phyloP scores from a whole-genome alignment of 2,329 filamentous ascomycete genomes.

The Penicillium sp. region DNA sequence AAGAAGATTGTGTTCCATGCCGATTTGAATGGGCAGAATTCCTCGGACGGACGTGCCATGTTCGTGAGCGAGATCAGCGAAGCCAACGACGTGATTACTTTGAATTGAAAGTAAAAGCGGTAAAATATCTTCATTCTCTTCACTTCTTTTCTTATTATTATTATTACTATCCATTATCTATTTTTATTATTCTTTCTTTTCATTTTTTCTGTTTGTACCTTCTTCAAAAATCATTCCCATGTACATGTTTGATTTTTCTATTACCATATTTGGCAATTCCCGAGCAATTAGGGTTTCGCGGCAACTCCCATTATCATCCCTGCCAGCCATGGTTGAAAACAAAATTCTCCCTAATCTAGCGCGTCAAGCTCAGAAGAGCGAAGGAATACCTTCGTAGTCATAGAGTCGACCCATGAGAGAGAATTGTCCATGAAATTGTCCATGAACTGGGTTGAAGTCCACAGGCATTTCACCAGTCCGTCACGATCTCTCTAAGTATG shows the following conservation, averaged over 20 bases:
- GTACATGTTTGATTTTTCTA: neutral
- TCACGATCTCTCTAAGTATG: too few relatives aligned
- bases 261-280: neutral
- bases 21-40: conserved; percentile 20
- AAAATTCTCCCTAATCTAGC: too few relatives aligned
- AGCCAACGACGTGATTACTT: conserved; percentile 8
- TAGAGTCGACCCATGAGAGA: too few relatives aligned
- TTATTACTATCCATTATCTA: neutral
- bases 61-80: conserved; percentile 19
- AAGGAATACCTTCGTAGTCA: too few relatives aligned
- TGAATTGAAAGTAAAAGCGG: neutral
- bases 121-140: neutral
- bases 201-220: neutral
- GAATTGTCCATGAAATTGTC: too few relatives aligned
- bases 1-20: conserved; percentile 27
- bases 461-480: too few relatives aligned
- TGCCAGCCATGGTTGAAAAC: too few relatives aligned
- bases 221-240: neutral
- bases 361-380: too few relatives aligned
- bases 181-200: neutral
- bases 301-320: too few relatives aligned
- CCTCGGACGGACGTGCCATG: conserved; percentile 19
- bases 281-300: neutral
- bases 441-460: too few relatives aligned
- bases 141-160: neutral